phyloP scores from a whole-genome alignment of 1,284 basidiomycete genomes.

The Apiotrichum sp. region DNA sequence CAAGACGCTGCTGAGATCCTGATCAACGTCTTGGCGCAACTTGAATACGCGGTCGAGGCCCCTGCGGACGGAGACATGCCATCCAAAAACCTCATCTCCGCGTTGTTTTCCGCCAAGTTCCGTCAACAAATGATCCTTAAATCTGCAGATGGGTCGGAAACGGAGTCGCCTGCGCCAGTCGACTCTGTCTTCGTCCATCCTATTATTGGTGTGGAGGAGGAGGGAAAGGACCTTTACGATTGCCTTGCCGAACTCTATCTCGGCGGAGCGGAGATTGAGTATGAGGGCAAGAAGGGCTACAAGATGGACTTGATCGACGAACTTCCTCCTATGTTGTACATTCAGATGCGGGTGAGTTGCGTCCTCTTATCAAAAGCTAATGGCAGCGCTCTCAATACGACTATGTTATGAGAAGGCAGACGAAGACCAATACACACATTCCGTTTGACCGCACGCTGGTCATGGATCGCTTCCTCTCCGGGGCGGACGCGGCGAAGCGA shows the following conservation, averaged over 20 bases:
- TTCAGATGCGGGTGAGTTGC: constrained; percentile 75
- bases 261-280: constrained; percentile 74
- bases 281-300: constrained; percentile 74
- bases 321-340: constrained; percentile 83
- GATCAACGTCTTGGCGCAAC: constrained; percentile 98
- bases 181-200: constrained; percentile 90
- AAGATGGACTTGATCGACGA: constrained; percentile 85
- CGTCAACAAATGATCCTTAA: constrained; percentile 63
- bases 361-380: not conserved
- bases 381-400: constrained; percentile 91
- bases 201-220: constrained; percentile 80
- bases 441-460: constrained; percentile 79
- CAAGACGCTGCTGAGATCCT: constrained; percentile 98
- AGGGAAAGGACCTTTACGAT: constrained; percentile 84
- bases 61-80: constrained; percentile 41
- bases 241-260: constrained; percentile 82
- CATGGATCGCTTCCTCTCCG: constrained; percentile 87
- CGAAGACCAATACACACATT: constrained; percentile 94
- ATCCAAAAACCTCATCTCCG: constrained; percentile 62
- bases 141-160: constrained; percentile 49
- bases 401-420: constrained; percentile 57
- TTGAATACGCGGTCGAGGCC: constrained; percentile 79
- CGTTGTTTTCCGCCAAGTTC: constrained; percentile 81
- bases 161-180: constrained; percentile 53
- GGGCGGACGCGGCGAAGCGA: constrained; percentile 63